Percentiles rank a stretch among this genome's conserved stretches.
Conservation (phyloP, 371 early-diverging fungal genomes). For the Sporodiniella umbellata region DNA sequence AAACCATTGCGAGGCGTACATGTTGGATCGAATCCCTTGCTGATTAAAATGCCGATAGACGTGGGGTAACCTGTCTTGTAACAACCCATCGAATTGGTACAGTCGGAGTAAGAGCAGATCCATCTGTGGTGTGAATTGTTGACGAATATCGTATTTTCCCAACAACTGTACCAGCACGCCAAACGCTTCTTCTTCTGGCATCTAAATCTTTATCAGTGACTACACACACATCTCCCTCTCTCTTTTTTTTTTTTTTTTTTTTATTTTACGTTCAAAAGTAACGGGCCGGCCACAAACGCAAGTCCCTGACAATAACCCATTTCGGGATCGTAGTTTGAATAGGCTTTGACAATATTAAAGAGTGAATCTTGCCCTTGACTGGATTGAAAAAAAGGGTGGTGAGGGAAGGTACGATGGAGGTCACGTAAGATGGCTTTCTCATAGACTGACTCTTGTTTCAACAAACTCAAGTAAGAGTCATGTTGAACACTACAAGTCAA, state of each 20-base stretch:
- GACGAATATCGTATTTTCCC: conserved; percentile 81
- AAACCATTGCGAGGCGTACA: conserved; percentile 95
- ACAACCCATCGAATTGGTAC: conserved; percentile 84
- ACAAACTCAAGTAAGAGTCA: conserved; percentile 58
- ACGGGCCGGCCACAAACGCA: conserved; percentile 85
- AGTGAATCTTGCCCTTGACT: conserved; percentile 82
- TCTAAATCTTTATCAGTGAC: conserved; percentile 42
- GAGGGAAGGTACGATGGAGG: conserved; percentile 87
- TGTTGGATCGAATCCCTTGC: conserved; percentile 82
- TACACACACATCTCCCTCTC: too few species aligned
- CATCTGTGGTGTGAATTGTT: conserved; percentile 85
- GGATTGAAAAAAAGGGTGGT: conserved; percentile 77
- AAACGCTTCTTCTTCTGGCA: conserved; percentile 97
- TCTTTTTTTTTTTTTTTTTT: background rate
- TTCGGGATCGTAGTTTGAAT: conserved; percentile 84
- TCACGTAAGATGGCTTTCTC: conserved; percentile 92
- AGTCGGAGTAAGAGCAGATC: conserved; percentile 76
- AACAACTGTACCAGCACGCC: conserved; percentile 84
- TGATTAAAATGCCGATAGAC: conserved; percentile 71
- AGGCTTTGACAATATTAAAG: conserved; percentile 90
- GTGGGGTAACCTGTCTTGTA: conserved; percentile 79
- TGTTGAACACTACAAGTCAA: conserved; percentile 47
- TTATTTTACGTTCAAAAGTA: conserved; percentile 83
- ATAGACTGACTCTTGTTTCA: conserved; percentile 65
- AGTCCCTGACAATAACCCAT: conserved; percentile 97